Evolutionary conservation across 768 basidiomycete species (phyloP).

Genomic region (Tubosaeta sp.): DNA sequence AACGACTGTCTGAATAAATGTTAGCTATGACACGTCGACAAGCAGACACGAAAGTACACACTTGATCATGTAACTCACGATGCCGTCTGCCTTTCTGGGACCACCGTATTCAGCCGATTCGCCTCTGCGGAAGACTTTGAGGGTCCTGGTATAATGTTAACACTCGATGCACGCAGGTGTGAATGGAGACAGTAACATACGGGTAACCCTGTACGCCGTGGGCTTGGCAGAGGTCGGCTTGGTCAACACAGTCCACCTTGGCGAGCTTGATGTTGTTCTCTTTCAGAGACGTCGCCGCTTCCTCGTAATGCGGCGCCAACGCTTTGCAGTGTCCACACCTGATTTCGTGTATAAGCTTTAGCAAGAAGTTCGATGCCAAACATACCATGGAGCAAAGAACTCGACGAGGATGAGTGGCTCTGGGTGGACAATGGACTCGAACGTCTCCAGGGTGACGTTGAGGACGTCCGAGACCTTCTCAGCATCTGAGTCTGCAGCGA

Average conservation of each 20-base stretch:
- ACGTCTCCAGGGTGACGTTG: conserved; percentile 64
- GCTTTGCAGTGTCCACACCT: conserved; percentile 98
- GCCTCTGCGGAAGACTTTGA: conserved; percentile 91
- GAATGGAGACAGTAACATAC: conserved; percentile 42
- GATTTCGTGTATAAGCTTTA: background rate
- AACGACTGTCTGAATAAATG: conserved; percentile 68
- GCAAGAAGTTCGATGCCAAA: background rate
- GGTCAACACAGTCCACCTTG: conserved; percentile 95
- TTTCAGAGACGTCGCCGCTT: conserved; percentile 91
- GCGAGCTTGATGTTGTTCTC: conserved; percentile 86
- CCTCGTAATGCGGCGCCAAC: conserved; percentile 89
- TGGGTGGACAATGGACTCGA: conserved; percentile 58
- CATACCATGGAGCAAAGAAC: conserved; percentile 88
- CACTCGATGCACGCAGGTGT: background rate
- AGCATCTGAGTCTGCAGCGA: conserved; percentile 40
- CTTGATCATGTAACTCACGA: conserved; percentile 96
- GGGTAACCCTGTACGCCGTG: conserved; percentile 94
- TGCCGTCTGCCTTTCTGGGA: conserved; percentile 92
- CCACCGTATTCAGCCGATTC: conserved; percentile 77
- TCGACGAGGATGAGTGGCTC: conserved; percentile 85
- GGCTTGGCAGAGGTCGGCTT: conserved; percentile 84
- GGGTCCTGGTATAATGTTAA: conserved; percentile 42
- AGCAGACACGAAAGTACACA: conserved; percentile 33
- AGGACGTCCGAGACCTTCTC: conserved; percentile 70
- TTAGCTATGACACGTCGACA: conserved; percentile 1